A percentile compares a stretch with the other conserved stretches of the same genome.
phyloP scores from a whole-genome alignment of 139 green algal species.

The Micractinium conductrix region DNA sequence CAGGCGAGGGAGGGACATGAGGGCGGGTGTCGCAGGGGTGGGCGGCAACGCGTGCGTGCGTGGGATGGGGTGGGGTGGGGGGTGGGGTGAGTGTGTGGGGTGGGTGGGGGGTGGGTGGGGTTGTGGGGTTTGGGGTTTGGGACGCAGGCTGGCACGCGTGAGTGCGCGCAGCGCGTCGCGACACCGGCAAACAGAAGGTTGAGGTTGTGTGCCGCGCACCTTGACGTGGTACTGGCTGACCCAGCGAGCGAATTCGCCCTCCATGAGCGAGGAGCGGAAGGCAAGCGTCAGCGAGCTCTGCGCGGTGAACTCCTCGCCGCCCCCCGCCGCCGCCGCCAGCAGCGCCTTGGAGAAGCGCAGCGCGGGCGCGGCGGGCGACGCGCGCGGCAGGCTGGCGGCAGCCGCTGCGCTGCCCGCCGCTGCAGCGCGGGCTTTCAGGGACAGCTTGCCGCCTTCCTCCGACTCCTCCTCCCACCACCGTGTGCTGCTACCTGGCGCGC shows the following conservation, averaged over 20 bases:
- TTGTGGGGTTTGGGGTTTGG: no score
- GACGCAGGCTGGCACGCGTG: neutral
- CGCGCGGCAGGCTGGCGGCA: neutral
- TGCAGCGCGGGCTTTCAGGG: no score
- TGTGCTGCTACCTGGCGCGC: no score
- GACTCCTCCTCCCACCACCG: no score
- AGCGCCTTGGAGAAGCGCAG: slow-evolving; percentile 2
- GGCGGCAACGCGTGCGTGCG: no score
- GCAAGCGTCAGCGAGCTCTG: neutral
- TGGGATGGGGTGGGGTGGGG: no score
- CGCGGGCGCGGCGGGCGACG: neutral
- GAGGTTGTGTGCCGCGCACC: neutral
- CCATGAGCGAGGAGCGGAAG: neutral
- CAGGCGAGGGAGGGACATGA: no score
- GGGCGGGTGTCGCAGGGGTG: no score
- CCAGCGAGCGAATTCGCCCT: slow-evolving; percentile 11
- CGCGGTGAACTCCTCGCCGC: neutral
- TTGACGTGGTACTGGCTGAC: neutral
- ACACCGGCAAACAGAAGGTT: no score
- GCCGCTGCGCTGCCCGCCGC: neutral
- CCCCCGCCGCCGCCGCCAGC: neutral
- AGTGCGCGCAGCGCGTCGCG: neutral
- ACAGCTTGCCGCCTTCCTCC: no score
- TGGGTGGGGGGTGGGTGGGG: no score
- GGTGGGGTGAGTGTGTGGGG: no score